A percentile compares a stretch with the other conserved stretches of the same genome.
These are phyloP conservation scores for Calonectria naviculata DNA, from an alignment of 2,329 filamentous ascomycete species.

Conservation along the genomic window DNA sequence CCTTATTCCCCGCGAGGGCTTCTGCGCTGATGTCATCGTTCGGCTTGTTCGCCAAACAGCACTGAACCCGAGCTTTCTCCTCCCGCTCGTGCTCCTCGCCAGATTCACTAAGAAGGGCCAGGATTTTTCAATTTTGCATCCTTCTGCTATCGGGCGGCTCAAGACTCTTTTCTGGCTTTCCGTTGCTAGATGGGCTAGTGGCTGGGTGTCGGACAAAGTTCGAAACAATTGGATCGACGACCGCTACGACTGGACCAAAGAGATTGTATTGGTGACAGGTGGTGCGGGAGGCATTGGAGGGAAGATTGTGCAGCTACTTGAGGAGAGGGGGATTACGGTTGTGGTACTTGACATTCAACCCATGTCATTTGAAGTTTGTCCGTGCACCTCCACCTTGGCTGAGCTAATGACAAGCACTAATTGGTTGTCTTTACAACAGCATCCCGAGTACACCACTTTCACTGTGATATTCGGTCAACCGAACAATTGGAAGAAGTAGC, in stretches of 20 bases:
- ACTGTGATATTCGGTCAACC: slow-evolving; percentile 75
- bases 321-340: slow-evolving; percentile 72
- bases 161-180: slow-evolving; percentile 45
- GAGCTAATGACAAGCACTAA: slow-evolving; percentile 17
- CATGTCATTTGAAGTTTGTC: slow-evolving; percentile 64
- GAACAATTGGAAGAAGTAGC: slow-evolving; percentile 64
- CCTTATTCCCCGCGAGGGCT: slow-evolving; percentile 65
- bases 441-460: slow-evolving; percentile 72
- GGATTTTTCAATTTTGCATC: slow-evolving; percentile 63
- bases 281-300: slow-evolving; percentile 80
- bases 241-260: slow-evolving; percentile 72
- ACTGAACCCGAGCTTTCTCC: slow-evolving; percentile 72
- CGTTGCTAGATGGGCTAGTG: slow-evolving; percentile 40
- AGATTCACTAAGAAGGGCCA: slow-evolving; percentile 72
- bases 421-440: slow-evolving; percentile 31
- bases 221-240: slow-evolving; percentile 50
- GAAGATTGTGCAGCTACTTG: slow-evolving; percentile 72
- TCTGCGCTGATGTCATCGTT: slow-evolving; percentile 70
- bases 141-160: slow-evolving; percentile 62
- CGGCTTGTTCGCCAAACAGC: slow-evolving; percentile 68
- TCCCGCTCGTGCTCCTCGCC: slow-evolving; percentile 72
- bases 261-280: slow-evolving; percentile 80
- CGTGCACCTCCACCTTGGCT: slow-evolving; percentile 31
- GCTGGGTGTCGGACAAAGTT: slow-evolving; percentile 46
- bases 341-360: slow-evolving; percentile 78